These are phyloP conservation scores for Lepidium campestre DNA, from an alignment of 441 rosid species.

Conservation along the genomic window DNA sequence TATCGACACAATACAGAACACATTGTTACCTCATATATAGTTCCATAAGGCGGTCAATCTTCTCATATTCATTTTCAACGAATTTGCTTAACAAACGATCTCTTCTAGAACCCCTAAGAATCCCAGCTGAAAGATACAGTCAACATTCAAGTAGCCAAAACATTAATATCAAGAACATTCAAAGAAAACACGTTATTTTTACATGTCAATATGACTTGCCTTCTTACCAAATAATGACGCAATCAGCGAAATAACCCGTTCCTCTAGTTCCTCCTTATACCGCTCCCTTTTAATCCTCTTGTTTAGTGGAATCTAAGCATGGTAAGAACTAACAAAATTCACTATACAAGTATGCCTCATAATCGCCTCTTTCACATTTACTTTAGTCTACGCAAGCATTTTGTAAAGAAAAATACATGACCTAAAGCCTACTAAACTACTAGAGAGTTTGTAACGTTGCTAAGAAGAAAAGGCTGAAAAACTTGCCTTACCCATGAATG, in stretches of 20 bases:
- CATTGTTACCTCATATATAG: conserved; percentile 64
- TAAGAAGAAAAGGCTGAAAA: conserved; percentile 10
- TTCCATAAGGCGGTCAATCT: conserved; percentile 96
- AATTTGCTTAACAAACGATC: conserved; percentile 86
- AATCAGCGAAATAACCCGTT: conserved; percentile 66
- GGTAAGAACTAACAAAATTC: background rate
- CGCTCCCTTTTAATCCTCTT: conserved; percentile 85
- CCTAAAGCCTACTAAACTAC: background rate
- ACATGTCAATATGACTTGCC: conserved; percentile 32
- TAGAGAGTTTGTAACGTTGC: background rate
- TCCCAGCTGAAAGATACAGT: conserved; percentile 53
- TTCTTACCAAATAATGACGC: conserved; percentile 93
- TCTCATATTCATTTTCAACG: conserved; percentile 89
- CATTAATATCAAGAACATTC: background rate
- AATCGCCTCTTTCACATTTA: background rate
- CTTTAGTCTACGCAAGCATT: background rate
- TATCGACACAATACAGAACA: conserved; percentile 2
- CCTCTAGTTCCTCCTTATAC: conserved; percentile 88
- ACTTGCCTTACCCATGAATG: conserved; percentile 99
- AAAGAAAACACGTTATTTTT: background rate
- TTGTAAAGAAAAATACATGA: background rate
- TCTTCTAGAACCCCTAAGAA: conserved; percentile 87
- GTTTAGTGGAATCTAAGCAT: conserved; percentile 64
- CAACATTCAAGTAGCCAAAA: conserved; percentile 1
- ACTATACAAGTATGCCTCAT: background rate